Evolutionary conservation across 306 rosid species (phyloP), one percentile per base, ranked within the genome.

Genomic region (Pterocarpus macrocarpus): DNA sequence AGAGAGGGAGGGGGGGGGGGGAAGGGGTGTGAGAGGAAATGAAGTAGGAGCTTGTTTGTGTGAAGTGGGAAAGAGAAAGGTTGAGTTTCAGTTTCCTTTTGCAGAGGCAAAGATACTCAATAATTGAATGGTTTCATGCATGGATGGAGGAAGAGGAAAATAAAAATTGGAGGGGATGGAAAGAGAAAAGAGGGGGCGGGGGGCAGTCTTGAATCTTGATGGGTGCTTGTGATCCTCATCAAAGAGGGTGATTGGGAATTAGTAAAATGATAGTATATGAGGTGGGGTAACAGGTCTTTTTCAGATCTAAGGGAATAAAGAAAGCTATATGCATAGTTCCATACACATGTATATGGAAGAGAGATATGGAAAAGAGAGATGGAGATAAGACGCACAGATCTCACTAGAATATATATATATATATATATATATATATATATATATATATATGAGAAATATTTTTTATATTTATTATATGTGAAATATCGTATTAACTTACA

Each of bases 181-280:
- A 2, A 50, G 15, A n/a, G 17, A 49, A 2, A 64, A 55, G 58
- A 66, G 39, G 44, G 63, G 59, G 5, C 4, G 14, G 64, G 55
- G 57, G 75, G 32, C 32, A 61, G 43, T 30, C 11, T 61, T 61
- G 79, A 15, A 15, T 79, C 76, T 73, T 84, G 89, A 89, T 73
- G 89, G 86, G 85, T 71, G 87, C 91, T 68, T 92, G 95, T 92
- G 95, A 92, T 80, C 44, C 85, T 81, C 95, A 89, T 92, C 94
- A 89, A 88, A 82, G 88, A 72, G 78, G 68, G 76, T 59, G 82
- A 72, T 78, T 69, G 78, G 85, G 83, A 55, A 64, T 78, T 66
- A 55, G 47, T 49, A 30, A 70, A 80, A 58, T n/a, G 1, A 8
- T 7, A 7, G 4, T 75, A 36, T 33, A 41, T 64, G 62, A 72